These are phyloP conservation scores for Talaromyces adpressus DNA, from an alignment of 495 filamentous ascomycete genomes.

Conservation along the genomic window DNA sequence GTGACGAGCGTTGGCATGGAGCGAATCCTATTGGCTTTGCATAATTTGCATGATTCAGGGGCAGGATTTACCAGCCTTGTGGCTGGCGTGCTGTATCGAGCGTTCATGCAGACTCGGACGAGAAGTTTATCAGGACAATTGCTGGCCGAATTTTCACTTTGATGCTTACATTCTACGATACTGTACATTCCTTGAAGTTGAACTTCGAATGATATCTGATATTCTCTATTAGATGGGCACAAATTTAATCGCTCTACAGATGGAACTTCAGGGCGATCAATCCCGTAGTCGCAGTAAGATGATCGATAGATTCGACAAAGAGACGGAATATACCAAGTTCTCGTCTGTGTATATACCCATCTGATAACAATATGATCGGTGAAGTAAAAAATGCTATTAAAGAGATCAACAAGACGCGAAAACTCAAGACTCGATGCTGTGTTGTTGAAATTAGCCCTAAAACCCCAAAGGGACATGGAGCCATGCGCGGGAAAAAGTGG, in stretches of 20 bases:
- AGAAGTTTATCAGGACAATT: background rate
- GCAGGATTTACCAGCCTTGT: background rate
- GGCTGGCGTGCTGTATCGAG: background rate
- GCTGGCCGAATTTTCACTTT: background rate
- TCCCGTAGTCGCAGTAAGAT: background rate
- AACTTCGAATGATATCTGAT: background rate
- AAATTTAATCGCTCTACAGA: background rate
- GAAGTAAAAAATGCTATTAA: background rate
- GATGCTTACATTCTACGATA: background rate
- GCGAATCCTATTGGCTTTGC: background rate
- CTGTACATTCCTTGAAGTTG: background rate
- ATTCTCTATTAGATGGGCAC: background rate
- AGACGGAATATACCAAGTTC: background rate
- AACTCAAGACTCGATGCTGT: background rate
- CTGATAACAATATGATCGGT: background rate
- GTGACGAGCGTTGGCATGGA: no score
- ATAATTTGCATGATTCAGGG: background rate
- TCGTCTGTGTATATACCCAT: background rate
- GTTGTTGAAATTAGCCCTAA: background rate
- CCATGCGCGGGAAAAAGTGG: background rate
- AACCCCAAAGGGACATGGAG: background rate
- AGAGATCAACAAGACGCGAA: background rate
- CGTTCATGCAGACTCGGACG: background rate
- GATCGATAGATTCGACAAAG: background rate
- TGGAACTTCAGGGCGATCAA: background rate